Evolutionary conservation across 768 basidiomycete species (phyloP), one percentile per base, ranked within the genome.

Genomic region (Podaxis sp.): DNA sequence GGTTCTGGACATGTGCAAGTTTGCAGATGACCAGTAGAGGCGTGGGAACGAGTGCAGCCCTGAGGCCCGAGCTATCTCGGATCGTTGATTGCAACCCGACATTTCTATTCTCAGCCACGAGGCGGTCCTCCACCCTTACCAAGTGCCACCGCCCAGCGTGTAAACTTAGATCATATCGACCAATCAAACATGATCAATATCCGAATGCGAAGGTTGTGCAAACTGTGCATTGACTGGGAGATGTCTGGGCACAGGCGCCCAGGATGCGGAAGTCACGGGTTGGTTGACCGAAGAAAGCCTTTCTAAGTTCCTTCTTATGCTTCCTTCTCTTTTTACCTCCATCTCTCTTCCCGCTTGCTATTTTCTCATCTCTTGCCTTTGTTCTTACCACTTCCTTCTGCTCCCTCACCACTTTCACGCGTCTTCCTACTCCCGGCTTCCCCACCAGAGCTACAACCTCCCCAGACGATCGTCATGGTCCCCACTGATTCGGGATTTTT

Each of bases 191-290:
- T n/a, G 51, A 33, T 33, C 13, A 33, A n/a, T 44, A 44, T 44
- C n/a, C 41, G n/a, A 44, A 12, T n/a, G 41, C 13, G 2, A 44
- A 8, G 7, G 13, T 44, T 28, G 8, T 33, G 51, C 17, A 53
- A 53, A 53, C 33, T 10, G 10, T 33, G 0, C 33, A 33, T 10
- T 10, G 38, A 17, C 13, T 40, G 60, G 24, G 33, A 49, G 54
- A 48, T 56, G 53, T 12, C 54, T 37, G 51, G 24, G 40, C 33
- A 44, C 40, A 60, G 26, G 40, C 61, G 61, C 61, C 55, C 61
- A 62, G 61, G 56, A 56, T 65, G 59, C 64, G 64, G 56, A 62
- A 65, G 64, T 65, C 64, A 65, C 64, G 64, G 64, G 64, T 65
- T 56, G 51, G 56, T n/a, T 41, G 44, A 30, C 50, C 37, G 38